Base-by-base conservation (phyloP, 164 flowering plant genomes). In the Chloranthus sessilifolius region DNA sequence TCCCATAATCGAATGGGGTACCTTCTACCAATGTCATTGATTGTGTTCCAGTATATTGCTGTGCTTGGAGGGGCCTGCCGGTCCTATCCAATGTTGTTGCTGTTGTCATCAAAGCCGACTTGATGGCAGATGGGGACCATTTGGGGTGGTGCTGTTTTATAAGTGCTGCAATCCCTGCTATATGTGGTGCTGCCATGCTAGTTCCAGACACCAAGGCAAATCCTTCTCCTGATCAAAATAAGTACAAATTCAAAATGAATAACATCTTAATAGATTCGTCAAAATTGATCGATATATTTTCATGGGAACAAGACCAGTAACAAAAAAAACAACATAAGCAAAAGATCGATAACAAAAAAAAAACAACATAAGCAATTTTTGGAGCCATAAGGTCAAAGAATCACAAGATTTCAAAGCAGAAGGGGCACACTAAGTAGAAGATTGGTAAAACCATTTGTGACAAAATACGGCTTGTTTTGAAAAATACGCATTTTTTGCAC, bases 141-240 rank as follows among this genome's bases (percentile, higher is more conserved):
- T 58, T 68, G 25, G 89, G 97, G 63, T 89, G 88, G 68, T 77
- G 85, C 77, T 85, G 95, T 81, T 94, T 86, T 57, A 94, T 53
- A 33, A 94, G 96, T 31, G 99, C 96, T 31, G 97, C 99, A 57
- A 94, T 86, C 21, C 99, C 99, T 4, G 97, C 80, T 55, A 94
- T 83, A 62, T 94, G 99, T 43, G 99, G 99, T 19, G 95, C 92
- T 47, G 96, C 97, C 99, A 94, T 94, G 75, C 97, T 88, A 16
- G 99, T 94, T 52, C 99, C 99, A 55, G 97, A 94, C 49, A 89
- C 67, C 90, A 94, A 72, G 17, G 99, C 99, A 69, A 92, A 92
- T 42, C 68, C 78, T 67, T 86, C 96, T 44, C 99, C 99, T 92
- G 85, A 48, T 50, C 47, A 59, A 50, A 53, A 14, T n/a, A 60